A percentile compares a stretch with the other conserved stretches of the same genome.
phyloP scores from a whole-genome alignment of 2,329 filamentous ascomycete genomes.

The Septoria linicola region DNA sequence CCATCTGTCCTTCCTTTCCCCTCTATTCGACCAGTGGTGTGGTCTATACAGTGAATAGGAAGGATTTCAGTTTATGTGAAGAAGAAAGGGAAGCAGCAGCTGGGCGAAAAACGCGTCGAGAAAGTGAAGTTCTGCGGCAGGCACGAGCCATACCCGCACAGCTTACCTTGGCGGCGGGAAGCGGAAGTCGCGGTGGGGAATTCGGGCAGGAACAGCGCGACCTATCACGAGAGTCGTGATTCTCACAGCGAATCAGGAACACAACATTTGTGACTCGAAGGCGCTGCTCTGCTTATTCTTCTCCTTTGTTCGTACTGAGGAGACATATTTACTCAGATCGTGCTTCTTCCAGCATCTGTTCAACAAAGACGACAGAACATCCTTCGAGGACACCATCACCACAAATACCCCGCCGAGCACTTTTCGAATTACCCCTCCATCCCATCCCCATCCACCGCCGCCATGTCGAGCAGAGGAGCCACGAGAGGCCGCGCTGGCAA shows the following conservation, averaged over 20 bases:
- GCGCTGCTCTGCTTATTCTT: too few relatives aligned
- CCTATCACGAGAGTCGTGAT: constrained; percentile 13
- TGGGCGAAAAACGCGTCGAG: constrained; percentile 1
- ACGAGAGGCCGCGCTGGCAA: constrained; percentile 81
- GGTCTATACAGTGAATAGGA: constrained; percentile 68
- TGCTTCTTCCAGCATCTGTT: too few relatives aligned
- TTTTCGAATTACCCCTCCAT: constrained; percentile 12
- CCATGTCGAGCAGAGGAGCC: constrained; percentile 50
- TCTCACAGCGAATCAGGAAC: neutral
- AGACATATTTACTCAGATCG: neutral
- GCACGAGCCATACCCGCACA: too few relatives aligned
- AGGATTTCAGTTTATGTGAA: constrained; percentile 45
- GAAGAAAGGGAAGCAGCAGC: constrained; percentile 34
- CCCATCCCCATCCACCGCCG: constrained; percentile 30
- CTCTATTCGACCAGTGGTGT: constrained; percentile 57
- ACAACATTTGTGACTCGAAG: constrained; percentile 12
- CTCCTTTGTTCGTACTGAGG: too few relatives aligned
- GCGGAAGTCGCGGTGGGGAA: neutral
- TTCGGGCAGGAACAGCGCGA: constrained; percentile 12
- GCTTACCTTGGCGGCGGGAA: constrained; percentile 11
- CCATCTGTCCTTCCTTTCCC: constrained; percentile 68
- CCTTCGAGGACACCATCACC: too few relatives aligned
- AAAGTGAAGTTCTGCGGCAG: too few relatives aligned
- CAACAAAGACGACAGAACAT: too few relatives aligned
- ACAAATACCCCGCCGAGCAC: constrained; percentile 23